These are phyloP conservation scores for Rhizoctonia solani DNA, from an alignment of 1,284 basidiomycete genomes.

Conservation along the genomic window DNA sequence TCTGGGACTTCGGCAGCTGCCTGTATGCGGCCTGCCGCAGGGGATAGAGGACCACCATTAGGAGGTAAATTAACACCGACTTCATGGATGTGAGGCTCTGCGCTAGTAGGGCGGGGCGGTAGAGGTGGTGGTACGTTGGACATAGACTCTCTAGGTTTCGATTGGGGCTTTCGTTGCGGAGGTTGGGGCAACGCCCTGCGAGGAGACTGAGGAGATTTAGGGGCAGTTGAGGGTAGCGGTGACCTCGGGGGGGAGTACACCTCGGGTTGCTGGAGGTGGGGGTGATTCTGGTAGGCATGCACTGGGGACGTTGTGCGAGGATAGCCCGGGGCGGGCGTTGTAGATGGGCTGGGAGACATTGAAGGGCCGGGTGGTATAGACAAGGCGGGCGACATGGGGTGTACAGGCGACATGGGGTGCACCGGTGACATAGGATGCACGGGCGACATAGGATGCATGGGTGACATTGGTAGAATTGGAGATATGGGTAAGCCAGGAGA, in stretches of 20 bases:
- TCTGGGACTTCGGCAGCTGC: constrained; percentile 43
- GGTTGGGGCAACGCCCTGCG: constrained; percentile 13
- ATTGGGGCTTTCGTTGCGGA: not conserved
- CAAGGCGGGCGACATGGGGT: constrained; percentile 34
- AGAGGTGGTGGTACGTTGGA: constrained; percentile 44
- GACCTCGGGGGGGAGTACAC: not conserved
- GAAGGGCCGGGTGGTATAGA: constrained; percentile 44
- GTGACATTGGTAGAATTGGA: not conserved
- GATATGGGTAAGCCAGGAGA: constrained; percentile 42
- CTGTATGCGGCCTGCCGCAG: constrained; percentile 38
- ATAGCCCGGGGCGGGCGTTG: too few relatives aligned
- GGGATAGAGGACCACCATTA: constrained; percentile 4
- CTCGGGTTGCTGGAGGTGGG: not conserved
- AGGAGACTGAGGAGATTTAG: constrained; percentile 38
- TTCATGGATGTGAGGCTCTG: constrained; percentile 38
- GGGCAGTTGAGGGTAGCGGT: constrained; percentile 6
- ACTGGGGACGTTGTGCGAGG: not conserved
- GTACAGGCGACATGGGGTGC: constrained; percentile 46
- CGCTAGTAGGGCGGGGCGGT: constrained; percentile 48
- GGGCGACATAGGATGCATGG: constrained; percentile 1
- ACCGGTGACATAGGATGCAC: constrained; percentile 44
- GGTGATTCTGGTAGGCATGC: not conserved
- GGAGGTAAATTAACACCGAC: constrained; percentile 2
- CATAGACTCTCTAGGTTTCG: not conserved
- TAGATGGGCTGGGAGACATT: constrained; percentile 36